phyloP scores from a whole-genome alignment of 768 basidiomycete species.

The Galerina sulciceps region DNA sequence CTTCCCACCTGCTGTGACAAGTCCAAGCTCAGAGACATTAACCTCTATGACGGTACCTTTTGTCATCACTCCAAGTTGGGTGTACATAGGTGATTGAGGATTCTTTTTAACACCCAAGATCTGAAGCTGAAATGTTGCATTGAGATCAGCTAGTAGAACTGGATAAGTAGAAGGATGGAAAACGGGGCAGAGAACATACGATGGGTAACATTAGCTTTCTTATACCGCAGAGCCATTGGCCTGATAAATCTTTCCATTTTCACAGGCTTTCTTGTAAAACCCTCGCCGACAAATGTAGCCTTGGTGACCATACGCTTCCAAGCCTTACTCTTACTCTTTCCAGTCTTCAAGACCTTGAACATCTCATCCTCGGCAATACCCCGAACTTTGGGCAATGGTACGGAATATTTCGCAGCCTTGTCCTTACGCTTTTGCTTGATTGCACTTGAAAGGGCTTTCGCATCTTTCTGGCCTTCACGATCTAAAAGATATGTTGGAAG shows the following conservation, averaged over 20 bases:
- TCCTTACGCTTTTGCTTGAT: constrained; percentile 99
- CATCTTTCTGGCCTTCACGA: constrained; percentile 97
- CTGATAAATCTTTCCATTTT: constrained; percentile 99
- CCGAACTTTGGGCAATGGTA: constrained; percentile 94
- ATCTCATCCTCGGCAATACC: constrained; percentile 99
- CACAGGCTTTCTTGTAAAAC: constrained; percentile 97
- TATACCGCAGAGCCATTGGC: constrained; percentile 97
- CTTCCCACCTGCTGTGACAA: constrained; percentile 97
- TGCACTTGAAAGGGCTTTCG: constrained; percentile 92
- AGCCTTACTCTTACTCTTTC: constrained; percentile 92
- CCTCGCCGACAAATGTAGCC: constrained; percentile 98
- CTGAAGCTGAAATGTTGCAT: constrained; percentile 98
- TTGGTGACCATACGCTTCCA: constrained; percentile 99
- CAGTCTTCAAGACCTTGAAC: constrained; percentile 99
- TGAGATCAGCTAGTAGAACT: constrained; percentile 76
- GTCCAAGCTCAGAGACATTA: constrained; percentile 97
- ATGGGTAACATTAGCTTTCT: constrained; percentile 99
- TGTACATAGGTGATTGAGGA: constrained; percentile 98
- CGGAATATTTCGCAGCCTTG: constrained; percentile 97
- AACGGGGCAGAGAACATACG: constrained; percentile 56
- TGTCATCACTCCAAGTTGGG: constrained; percentile 94
- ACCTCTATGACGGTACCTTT: constrained; percentile 99
- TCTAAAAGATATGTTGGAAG: constrained; percentile 96
- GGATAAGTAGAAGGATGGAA: neutral
- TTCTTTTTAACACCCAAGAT: constrained; percentile 99